Percentiles rank a stretch among this genome's conserved stretches.
Conservation (phyloP, 73 alveolate species). For the Tetrahymena borealis region DNA sequence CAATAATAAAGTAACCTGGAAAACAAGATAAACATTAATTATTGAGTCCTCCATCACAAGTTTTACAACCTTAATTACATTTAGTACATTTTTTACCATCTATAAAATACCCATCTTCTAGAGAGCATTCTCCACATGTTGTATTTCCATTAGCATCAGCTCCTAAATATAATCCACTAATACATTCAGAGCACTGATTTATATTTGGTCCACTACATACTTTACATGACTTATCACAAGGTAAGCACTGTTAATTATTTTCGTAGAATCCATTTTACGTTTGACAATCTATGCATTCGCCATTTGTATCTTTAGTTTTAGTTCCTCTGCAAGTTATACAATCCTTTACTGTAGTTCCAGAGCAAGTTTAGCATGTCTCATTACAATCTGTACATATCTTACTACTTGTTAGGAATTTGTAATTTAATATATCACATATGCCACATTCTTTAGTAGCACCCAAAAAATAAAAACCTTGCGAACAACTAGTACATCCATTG, state of each 20-base stretch:
- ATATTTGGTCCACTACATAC: neutral
- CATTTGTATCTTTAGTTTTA: neutral
- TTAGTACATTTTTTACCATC: neutral
- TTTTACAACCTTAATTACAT: neutral
- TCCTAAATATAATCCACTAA: neutral
- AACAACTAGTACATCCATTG: neutral
- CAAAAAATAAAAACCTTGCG: neutral
- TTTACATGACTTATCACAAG: neutral
- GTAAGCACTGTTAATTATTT: neutral
- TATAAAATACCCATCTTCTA: neutral
- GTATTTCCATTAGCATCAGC: neutral
- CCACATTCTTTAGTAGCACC: neutral
- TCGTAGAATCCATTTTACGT: neutral
- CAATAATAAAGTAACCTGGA: neutral
- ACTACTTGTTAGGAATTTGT: neutral
- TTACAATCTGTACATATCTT: neutral
- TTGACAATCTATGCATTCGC: neutral
- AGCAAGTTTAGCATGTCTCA: neutral
- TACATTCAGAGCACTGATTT: neutral
- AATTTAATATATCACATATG: neutral
- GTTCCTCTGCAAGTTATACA: neutral
- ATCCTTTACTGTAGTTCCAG: neutral
- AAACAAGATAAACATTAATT: neutral
- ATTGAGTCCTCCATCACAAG: neutral
- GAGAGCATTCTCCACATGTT: neutral